Evolutionary conservation across 1,284 basidiomycete genomes (phyloP), one percentile per base, ranked within the genome.

Genomic region (Ganoderma sinense): DNA sequence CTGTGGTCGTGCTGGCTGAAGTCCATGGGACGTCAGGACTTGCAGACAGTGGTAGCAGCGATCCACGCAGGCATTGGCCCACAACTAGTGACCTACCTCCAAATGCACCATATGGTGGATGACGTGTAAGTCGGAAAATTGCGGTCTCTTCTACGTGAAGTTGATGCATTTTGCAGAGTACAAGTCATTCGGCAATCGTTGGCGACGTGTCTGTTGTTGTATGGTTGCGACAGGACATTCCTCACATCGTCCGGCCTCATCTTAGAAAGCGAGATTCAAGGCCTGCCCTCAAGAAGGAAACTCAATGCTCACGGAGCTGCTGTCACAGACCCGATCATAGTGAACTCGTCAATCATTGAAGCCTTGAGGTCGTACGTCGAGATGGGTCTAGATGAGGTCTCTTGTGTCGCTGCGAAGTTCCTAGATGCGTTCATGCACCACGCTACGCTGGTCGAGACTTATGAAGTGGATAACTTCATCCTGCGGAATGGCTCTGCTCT

Each of bases 381-480:
- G 58, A 79, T 82, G 26, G 82, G 85, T 40, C 77, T 82, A 6
- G 86, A 88, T n/a, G 86, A 88, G 20, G 80, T 91, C 20, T 82
- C 84, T 10, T 84, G 84, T 71, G 76, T 91, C 13, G 79, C 86
- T n/a, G 88, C 88, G 2, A 90, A 88, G 73, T 93, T 92, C 74
- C 75, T 93, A n/a, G 81, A 86, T 70, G 79, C 84, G 16, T 89
- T 92, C 73, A 78, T 90, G 41, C 86, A 84, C 56, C 86, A 90
- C 53, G 85, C 89, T 0, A 83, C 87, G 0, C 84, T 88, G 48
- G 77, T 93, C 59, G 89, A 91, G 74, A 76, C 86, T 0, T 86
- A 90, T 72, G 91, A 92, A 78, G 82, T 91, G 2, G 91, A 92
- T 73, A 91, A 91, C 76, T 91, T 93, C 75, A 85, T 92, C 31